Evolutionary conservation across 2,329 filamentous ascomycete species (phyloP).

Genomic region (Camptophora hylomeconis): DNA sequence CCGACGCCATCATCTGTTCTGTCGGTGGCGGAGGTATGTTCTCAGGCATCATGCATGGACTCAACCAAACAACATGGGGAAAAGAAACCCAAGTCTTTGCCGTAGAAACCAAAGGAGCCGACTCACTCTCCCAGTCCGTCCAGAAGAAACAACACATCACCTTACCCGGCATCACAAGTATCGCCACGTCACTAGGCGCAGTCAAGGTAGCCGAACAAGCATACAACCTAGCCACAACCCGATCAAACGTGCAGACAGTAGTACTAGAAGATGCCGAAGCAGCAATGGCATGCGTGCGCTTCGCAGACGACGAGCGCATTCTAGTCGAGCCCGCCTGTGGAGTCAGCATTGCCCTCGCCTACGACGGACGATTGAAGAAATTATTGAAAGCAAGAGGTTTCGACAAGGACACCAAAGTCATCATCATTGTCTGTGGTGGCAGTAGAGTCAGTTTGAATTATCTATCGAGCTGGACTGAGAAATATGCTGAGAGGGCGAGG

Average conservation of each 20-base stretch:
- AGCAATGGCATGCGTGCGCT: constrained; percentile 58
- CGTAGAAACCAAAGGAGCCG: constrained; percentile 62
- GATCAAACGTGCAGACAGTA: constrained; percentile 40
- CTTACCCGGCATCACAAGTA: constrained; percentile 57
- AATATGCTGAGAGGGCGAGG: constrained; percentile 3
- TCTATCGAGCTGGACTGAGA: constrained; percentile 7
- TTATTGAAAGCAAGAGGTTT: constrained; percentile 9
- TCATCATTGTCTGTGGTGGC: constrained; percentile 8
- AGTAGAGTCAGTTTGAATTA: constrained; percentile 5
- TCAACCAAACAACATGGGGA: constrained; percentile 26
- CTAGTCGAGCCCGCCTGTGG: constrained; percentile 78
- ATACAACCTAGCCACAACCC: constrained; percentile 50
- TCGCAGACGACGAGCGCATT: constrained; percentile 69
- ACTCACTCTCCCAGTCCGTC: constrained; percentile 52
- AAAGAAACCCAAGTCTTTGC: constrained; percentile 45
- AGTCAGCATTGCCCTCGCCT: constrained; percentile 47
- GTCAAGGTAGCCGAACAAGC: constrained; percentile 53
- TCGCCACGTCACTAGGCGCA: constrained; percentile 61
- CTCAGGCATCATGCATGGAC: constrained; percentile 58
- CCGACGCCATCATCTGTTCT: constrained; percentile 60
- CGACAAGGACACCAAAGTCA: constrained; percentile 3
- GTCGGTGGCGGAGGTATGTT: constrained; percentile 71
- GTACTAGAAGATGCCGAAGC: constrained; percentile 66
- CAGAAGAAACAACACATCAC: constrained; percentile 42
- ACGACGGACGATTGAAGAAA: constrained; percentile 9